Conservation (phyloP, 768 basidiomycete genomes). For the Naganishia friedmannii region DNA sequence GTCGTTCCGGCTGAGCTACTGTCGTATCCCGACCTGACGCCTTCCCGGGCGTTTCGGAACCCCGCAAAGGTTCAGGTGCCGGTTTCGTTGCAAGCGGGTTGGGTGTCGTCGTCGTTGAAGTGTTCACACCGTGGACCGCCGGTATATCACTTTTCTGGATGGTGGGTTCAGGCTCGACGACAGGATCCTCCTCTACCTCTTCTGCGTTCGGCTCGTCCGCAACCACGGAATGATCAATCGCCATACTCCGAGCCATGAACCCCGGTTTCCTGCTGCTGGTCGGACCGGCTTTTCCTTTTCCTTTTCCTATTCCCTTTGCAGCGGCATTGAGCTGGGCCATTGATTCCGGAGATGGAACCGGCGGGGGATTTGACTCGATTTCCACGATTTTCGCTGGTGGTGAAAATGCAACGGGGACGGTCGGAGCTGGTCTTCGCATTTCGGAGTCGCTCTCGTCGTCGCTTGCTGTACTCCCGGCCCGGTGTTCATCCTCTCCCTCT, state of each 20-base stretch:
- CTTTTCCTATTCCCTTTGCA: conserved; percentile 4
- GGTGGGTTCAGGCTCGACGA: neutral
- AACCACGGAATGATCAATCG: conserved; percentile 10
- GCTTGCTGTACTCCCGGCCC: neutral
- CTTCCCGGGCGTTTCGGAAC: neutral
- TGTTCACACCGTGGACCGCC: too few relatives aligned
- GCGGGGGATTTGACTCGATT: neutral
- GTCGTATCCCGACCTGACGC: neutral
- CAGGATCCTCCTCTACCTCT: neutral
- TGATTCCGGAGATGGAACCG: conserved; percentile 1
- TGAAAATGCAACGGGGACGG: too few relatives aligned
- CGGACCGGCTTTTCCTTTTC: neutral
- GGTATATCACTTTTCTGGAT: neutral
- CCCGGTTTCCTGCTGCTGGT: conserved; percentile 1
- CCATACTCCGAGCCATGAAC: conserved; percentile 8
- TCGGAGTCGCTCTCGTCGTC: neutral
- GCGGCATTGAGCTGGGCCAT: neutral
- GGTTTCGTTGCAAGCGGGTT: too few relatives aligned
- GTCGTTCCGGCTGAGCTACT: neutral
- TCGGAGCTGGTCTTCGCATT: neutral
- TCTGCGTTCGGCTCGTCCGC: neutral
- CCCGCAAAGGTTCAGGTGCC: neutral
- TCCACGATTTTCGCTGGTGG: neutral
- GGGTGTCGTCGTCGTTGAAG: too few relatives aligned
- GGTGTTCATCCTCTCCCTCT: neutral